Evolutionary conservation across 495 filamentous ascomycete genomes (phyloP), one percentile per base, ranked within the genome.

Genomic region (Hypoxylon perforatum): DNA sequence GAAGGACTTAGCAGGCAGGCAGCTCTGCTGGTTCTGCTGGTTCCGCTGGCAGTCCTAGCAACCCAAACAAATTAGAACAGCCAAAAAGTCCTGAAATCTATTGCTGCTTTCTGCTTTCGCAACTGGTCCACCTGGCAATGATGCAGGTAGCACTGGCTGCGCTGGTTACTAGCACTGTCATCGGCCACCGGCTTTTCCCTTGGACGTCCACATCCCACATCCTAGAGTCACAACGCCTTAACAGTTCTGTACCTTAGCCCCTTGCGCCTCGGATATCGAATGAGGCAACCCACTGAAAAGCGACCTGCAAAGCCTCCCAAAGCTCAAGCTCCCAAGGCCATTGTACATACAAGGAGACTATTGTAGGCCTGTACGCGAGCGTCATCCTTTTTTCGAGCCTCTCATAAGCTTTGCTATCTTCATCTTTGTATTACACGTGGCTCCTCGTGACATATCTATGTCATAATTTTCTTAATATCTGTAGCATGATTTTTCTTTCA

Each of bases 241-340:
- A 28, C 25, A 28, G 7, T 28, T 28, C 25, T 7, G n/a, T 19
- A 10, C 21, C 23, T 48, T 61, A 51, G 63, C 45, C 58, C 64
- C 57, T 28, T 62, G 64, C 57, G 23, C 45, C 25, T 62, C 58
- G 64, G 57, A 62, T 53, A 60, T 62, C 58, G 57, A 67, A 67
- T 52, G 64, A 67, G 64, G 64, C 58, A 67, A 58, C 64, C 64
- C 63, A 67, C 46, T 41, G n/a, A 53, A 38, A 38, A n/a, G 10
- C 12, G 10, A 36, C 42, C 41, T 10, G 25, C 21, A 17, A 10
- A 7, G 3, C 25, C 7, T 3, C 25, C 25, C 7, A 7, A 3
- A 22, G 8, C 11, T 28, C n/a, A 51, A 36, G 39, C 14, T 42
- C 12, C 35, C 35, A 38, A n/a, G 14, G 35, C 14, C 39, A 42